Base-by-base conservation (phyloP, 768 basidiomycete genomes). In the Termitomyces sp. region DNA sequence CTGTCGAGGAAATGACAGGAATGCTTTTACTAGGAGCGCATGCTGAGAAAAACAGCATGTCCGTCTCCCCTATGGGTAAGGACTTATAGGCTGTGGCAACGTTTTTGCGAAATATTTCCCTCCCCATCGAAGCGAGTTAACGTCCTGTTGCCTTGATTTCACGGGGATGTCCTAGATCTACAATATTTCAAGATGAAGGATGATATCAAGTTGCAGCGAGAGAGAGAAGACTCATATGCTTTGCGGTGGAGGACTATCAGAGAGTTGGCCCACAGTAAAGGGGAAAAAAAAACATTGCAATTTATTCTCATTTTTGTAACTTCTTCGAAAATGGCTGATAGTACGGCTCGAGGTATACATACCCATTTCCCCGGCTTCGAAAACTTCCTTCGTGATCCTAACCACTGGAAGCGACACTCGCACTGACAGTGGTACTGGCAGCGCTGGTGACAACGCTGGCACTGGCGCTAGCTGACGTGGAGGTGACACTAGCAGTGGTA, bases 31-130 rank as follows among this genome's bases (percentile, higher is more conserved):
- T 10, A 19, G 50, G 29, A 17, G 12, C 21, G 10, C 37, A 44
- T 6, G 25, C 54, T 23, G 54, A 52, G 29, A 29, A n/a, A 3
- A 23, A 52, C 4, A 38, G 53, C 25, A 40, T 59, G 59, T 55
- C 50, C 9, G 31, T 53, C 16, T 59, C 59, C 0, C 53, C 38
- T 25, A 50, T 56, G 29, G 29, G 32, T 12, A 17, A 50, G 8
- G 6, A 32, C 23, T 25, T 45, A 14, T 14, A 6, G 35, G 21
- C 2, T 11, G n/a, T 56, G 5, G 46, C 51, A n/a, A 38, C 21
- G 27, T 43, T 60, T 53, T 50, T 10, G 51, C 46, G n/a, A 42
- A 19, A 19, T n/a, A 53, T 12, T 56, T 56, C 14, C 46, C 51
- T 9, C 31, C 44, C 46, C 7, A 11, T 17, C 10, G 40, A 8